Percentiles rank a stretch among this genome's conserved stretches.
Evolutionary conservation across 148 eudicot genomes (phyloP).

Genomic region (Persicaria tinctoria): DNA sequence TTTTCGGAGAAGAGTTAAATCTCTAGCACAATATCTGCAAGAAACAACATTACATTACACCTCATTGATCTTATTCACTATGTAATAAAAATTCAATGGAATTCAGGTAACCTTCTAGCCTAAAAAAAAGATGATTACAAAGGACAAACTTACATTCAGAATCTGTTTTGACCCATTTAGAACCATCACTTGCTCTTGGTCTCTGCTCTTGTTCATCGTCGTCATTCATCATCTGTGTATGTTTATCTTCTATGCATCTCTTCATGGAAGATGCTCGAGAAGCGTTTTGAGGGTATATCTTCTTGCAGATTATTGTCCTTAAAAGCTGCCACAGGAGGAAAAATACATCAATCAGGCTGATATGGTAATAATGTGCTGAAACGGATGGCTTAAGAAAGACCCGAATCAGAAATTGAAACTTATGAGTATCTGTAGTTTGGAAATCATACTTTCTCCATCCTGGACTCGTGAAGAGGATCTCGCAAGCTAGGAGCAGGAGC

Average conservation of each 20-base stretch:
- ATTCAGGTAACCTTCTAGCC: too few species aligned
- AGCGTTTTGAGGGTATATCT: constrained; percentile 48
- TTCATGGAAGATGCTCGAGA: constrained; percentile 52
- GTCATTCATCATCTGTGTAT: constrained; percentile 21
- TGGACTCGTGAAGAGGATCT: constrained; percentile 82
- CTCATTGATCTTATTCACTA: too few species aligned
- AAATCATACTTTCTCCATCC: constrained; percentile 86
- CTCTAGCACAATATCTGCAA: constrained; percentile 98
- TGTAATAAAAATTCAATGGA: too few species aligned
- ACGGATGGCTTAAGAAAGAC: too few species aligned
- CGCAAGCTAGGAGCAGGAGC: constrained; percentile 76
- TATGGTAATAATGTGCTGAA: too few species aligned
- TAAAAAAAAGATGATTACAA: too few species aligned
- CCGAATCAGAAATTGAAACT: not conserved
- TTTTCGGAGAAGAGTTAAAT: constrained; percentile 28
- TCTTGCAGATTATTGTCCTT: constrained; percentile 77
- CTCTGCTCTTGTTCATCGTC: constrained; percentile 22
- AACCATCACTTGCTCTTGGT: constrained; percentile 35
- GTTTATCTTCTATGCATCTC: constrained; percentile 47
- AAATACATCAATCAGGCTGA: not conserved
- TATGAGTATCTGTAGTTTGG: not conserved
- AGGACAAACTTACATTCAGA: constrained; percentile 66
- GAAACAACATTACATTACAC: not conserved
- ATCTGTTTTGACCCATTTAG: constrained; percentile 93
- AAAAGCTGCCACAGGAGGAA: constrained; percentile 44